These are phyloP conservation scores for Volvox africanus DNA, from an alignment of 139 green algal genomes.

Conservation along the genomic window DNA sequence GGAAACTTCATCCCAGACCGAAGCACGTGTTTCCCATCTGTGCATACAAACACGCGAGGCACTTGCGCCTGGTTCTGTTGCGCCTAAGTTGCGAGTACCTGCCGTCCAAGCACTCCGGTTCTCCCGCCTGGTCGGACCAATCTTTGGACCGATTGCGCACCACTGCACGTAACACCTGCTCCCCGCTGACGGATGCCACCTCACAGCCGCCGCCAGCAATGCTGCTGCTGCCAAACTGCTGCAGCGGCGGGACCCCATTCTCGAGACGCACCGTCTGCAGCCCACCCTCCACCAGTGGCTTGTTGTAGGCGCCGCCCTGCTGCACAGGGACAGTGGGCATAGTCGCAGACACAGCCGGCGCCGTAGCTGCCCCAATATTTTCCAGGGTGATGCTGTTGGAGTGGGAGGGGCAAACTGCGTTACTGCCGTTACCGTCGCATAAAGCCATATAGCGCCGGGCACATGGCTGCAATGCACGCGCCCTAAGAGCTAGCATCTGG, in stretches of 20 bases:
- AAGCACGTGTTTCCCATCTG: no score
- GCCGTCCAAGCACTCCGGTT: neutral
- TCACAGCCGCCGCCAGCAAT: neutral
- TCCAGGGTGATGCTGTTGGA: neutral
- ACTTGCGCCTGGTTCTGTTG: no score
- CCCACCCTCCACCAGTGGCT: no score
- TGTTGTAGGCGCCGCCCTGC: neutral
- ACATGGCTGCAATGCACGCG: neutral
- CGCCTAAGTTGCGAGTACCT: neutral
- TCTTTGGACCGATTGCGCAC: neutral
- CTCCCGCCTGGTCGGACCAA: slow-evolving; percentile 18
- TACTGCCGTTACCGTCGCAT: neutral
- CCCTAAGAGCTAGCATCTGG: neutral
- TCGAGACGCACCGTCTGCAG: neutral
- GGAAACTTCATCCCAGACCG: no score
- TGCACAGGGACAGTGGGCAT: neutral
- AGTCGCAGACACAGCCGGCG: neutral
- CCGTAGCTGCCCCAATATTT: neutral
- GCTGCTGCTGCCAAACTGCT: neutral
- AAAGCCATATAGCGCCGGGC: neutral
- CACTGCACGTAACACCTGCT: neutral
- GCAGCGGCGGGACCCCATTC: neutral
- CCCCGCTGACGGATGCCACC: neutral
- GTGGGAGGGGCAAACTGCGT: neutral
- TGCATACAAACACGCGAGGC: no score